A percentile compares a stretch with the other conserved stretches of the same genome.
Conservation (phyloP, 1,284 basidiomycete species). For the Tetrapyrgos nigripes region DNA sequence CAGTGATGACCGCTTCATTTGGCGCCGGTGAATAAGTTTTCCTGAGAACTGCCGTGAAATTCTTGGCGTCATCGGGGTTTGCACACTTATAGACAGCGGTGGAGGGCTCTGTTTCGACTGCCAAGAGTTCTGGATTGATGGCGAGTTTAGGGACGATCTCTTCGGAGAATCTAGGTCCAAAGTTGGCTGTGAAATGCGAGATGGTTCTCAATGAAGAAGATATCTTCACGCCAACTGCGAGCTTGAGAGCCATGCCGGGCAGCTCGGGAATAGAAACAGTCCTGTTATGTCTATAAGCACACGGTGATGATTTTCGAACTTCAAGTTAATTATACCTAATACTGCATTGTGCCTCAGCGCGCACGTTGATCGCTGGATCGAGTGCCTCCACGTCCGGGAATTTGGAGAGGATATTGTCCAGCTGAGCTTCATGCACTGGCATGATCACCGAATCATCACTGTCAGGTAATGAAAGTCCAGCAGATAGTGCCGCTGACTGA, state of each 20-base stretch:
- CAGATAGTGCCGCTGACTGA: slow-evolving; percentile 34
- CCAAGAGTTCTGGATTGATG: slow-evolving; percentile 45
- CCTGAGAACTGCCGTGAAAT: slow-evolving; percentile 54
- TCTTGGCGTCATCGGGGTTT: slow-evolving; percentile 52
- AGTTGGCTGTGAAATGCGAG: slow-evolving; percentile 59
- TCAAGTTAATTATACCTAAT: no score
- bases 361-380: slow-evolving; percentile 41
- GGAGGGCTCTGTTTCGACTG: slow-evolving; percentile 50
- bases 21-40: slow-evolving; percentile 42
- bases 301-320: slow-evolving; percentile 6
- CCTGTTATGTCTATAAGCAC: slow-evolving; percentile 28
- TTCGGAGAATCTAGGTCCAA: slow-evolving; percentile 56
- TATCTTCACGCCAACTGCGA: slow-evolving; percentile 57
- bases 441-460: slow-evolving; percentile 40
- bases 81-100: slow-evolving; percentile 48
- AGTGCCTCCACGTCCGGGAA: slow-evolving; percentile 47
- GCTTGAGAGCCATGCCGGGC: slow-evolving; percentile 49
- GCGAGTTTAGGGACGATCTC: slow-evolving; percentile 52
- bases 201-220: slow-evolving; percentile 59
- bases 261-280: slow-evolving; percentile 51
- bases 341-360: slow-evolving; percentile 53
- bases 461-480: slow-evolving; percentile 29
- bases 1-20: slow-evolving; percentile 51
- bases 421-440: slow-evolving; percentile 59
- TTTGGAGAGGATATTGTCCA: slow-evolving; percentile 46